Conservation (phyloP, 1,284 basidiomycete species). For the Ustilago trichophora region DNA sequence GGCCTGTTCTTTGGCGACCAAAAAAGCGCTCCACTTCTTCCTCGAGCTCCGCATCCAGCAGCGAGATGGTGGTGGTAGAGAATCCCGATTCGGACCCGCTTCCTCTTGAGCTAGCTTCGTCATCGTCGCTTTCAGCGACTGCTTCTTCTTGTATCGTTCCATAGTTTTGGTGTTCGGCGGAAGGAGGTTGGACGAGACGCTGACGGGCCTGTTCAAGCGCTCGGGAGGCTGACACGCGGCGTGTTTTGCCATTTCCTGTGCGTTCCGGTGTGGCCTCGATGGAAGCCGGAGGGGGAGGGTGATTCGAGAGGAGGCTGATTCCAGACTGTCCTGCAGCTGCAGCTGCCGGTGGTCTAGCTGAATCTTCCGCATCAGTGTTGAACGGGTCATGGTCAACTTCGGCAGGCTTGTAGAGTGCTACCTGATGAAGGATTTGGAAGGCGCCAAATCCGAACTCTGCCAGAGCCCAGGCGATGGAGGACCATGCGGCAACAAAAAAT, state of each 20-base stretch:
- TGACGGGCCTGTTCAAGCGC: slow-evolving; percentile 41
- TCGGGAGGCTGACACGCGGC: slow-evolving; percentile 31
- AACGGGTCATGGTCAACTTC: not conserved
- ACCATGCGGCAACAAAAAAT: slow-evolving; percentile 45
- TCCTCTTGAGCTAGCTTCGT: slow-evolving; percentile 8
- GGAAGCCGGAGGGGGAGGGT: too few species aligned
- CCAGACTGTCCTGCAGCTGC: slow-evolving; percentile 22
- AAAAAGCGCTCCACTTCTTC: slow-evolving; percentile 41
- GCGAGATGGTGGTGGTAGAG: slow-evolving; percentile 20
- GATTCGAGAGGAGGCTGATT: slow-evolving; percentile 30
- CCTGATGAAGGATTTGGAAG: slow-evolving; percentile 43
- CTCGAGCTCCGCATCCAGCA: slow-evolving; percentile 40
- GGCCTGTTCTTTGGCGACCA: slow-evolving; percentile 43
- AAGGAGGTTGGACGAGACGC: slow-evolving; percentile 23
- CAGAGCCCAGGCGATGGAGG: slow-evolving; percentile 37
- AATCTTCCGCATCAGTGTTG: too few species aligned
- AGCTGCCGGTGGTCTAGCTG: too few species aligned
- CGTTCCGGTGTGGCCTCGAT: too few species aligned
- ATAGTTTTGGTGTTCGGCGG: slow-evolving; percentile 13
- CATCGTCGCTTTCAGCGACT: slow-evolving; percentile 5
- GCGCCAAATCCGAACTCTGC: slow-evolving; percentile 39
- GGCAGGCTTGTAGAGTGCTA: slow-evolving; percentile 37
- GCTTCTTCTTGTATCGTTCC: slow-evolving; percentile 24
- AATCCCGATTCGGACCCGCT: not conserved
- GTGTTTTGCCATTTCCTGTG: slow-evolving; percentile 26